Percentiles rank a stretch among this genome's conserved stretches.
Conservation (phyloP, 1,284 basidiomycete species). For the Cutaneotrichosporon cyanovorans region DNA sequence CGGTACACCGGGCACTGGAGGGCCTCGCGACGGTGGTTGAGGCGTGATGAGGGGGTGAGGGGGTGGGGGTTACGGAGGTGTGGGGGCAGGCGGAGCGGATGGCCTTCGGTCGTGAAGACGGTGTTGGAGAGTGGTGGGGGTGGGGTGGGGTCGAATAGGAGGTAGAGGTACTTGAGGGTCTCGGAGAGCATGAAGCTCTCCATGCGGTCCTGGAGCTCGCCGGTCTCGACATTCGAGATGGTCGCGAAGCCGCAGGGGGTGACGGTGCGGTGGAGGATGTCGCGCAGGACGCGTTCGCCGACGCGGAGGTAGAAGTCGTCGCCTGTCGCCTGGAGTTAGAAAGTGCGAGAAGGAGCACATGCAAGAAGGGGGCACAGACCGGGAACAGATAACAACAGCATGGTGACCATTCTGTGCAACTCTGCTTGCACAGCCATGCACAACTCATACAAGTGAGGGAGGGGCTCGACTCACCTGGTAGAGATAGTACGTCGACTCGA, state of each 20-base stretch:
- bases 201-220: constrained; percentile 74
- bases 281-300: constrained; percentile 71
- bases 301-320: constrained; percentile 87
- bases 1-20: constrained; percentile 66
- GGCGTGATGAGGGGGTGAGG: constrained; percentile 37
- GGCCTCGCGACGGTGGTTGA: constrained; percentile 50
- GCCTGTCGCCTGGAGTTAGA: constrained; percentile 77
- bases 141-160: constrained; percentile 67
- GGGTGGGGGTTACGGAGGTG: constrained; percentile 55
- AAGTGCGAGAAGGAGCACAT: too few species aligned
- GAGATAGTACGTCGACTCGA: constrained; percentile 89
- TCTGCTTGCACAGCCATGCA: too few species aligned
- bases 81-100: constrained; percentile 63
- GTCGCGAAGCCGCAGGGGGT: constrained; percentile 78
- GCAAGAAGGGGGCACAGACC: background rate
- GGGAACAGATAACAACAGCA: background rate
- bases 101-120: constrained; percentile 88
- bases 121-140: constrained; percentile 48
- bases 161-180: constrained; percentile 85
- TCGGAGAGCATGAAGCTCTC: constrained; percentile 86
- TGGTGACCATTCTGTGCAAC: too few species aligned
- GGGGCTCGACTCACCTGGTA: constrained; percentile 76
- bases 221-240: constrained; percentile 69
- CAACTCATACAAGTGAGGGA: too few species aligned
- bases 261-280: constrained; percentile 64